A percentile compares a stretch with the other conserved stretches of the same genome.
phyloP scores from a whole-genome alignment of 176 grass and related monocot species.

The Puccinellia tenuiflora region DNA sequence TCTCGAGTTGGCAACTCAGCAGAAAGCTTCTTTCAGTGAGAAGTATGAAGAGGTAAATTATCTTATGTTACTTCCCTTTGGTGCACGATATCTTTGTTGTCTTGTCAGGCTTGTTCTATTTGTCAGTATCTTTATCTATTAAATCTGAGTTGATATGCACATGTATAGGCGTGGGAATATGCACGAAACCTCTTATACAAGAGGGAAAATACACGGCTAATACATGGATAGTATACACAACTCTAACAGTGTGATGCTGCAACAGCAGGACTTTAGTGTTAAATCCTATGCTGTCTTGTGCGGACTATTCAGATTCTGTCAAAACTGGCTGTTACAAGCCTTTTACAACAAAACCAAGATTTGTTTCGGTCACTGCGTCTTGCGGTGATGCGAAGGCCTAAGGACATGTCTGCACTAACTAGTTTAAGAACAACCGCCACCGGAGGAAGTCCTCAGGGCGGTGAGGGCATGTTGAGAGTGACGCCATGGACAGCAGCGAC shows the following conservation, averaged over 20 bases:
- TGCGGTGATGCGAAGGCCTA: background rate
- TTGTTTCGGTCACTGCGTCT: background rate
- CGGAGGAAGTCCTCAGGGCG: background rate
- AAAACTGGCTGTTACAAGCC: background rate
- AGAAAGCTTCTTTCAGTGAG: slow-evolving; percentile 60
- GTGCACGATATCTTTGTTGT: background rate
- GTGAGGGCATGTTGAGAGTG: background rate
- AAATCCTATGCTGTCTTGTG: background rate
- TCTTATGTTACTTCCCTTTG: slow-evolving; percentile 2
- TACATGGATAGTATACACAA: background rate
- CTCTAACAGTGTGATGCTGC: background rate
- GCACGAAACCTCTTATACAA: background rate
- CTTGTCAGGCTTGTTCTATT: background rate
- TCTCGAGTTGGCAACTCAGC: slow-evolving; percentile 67
- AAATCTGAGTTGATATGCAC: background rate
- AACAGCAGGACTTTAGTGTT: background rate
- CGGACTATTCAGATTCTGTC: background rate
- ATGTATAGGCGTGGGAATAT: no score
- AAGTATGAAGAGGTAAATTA: slow-evolving; percentile 71
- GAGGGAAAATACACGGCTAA: background rate
- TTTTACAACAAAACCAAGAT: background rate
- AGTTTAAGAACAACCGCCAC: background rate
- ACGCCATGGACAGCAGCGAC: background rate
- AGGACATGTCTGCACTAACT: background rate
- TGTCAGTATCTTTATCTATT: background rate